Percentiles rank a stretch among this genome's conserved stretches.
Evolutionary conservation across 192 early-diverging fungal species (phyloP).

Genomic region (Hyaloraphidium curvatum): DNA sequence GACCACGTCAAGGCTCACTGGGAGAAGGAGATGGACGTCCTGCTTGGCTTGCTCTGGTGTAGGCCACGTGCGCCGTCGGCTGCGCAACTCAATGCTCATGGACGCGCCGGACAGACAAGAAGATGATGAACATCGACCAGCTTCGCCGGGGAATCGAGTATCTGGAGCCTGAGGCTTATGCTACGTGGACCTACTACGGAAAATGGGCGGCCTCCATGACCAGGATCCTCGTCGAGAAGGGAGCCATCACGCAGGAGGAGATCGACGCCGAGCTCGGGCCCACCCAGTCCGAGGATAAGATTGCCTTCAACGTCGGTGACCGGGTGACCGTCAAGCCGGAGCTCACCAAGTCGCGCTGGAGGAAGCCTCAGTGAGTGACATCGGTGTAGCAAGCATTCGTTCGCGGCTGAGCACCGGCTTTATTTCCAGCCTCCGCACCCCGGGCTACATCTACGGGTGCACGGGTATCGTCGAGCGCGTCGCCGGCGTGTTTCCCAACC

Average conservation of each 20-base stretch:
- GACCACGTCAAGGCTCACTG: background rate
- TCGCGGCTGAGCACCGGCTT: too few relatives aligned
- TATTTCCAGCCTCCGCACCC: background rate
- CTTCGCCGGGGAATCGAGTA: background rate
- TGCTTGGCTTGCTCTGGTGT: background rate
- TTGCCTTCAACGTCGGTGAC: background rate
- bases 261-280: background rate
- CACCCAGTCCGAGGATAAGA: background rate
- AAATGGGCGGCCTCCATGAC: conserved; percentile 1
- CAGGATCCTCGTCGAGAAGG: background rate
- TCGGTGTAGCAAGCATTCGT: too few relatives aligned
- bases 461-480: background rate
- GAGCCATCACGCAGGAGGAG: background rate
- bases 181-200: background rate
- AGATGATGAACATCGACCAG: background rate
- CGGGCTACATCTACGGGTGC: background rate
- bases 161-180: background rate
- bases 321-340: background rate
- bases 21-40: background rate
- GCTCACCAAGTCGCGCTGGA: background rate
- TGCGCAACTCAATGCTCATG: too few relatives aligned
- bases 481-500: background rate
- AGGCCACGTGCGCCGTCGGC: too few relatives aligned
- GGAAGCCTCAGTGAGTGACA: conserved; percentile 1
- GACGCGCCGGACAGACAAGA: too few relatives aligned